Evolutionary conservation across 768 basidiomycete genomes (phyloP).

Genomic region (Rhizopogon rudus): DNA sequence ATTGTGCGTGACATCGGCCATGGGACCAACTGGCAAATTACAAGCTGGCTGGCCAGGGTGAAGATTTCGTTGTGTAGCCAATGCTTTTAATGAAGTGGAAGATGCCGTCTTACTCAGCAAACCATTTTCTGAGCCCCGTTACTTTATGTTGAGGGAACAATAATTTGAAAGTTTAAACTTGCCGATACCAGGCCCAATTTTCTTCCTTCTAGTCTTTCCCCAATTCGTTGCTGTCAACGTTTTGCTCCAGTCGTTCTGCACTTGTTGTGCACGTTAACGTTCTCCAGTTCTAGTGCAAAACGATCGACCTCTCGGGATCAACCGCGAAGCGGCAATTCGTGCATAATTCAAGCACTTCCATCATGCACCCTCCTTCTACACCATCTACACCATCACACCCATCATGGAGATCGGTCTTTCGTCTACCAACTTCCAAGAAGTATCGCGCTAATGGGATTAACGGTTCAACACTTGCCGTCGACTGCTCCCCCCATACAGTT

Average conservation of each 20-base stretch:
- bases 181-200: conserved; percentile 3
- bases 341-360: not conserved
- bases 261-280: not conserved
- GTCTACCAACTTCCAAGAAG: conserved; percentile 65
- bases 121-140: conserved; percentile 7
- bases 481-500: conserved; percentile 33
- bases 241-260: not conserved
- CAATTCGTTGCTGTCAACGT: not conserved
- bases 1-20: not conserved
- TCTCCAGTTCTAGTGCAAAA: not conserved
- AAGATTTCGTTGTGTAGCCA: not conserved
- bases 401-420: conserved; percentile 72
- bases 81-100: conserved; percentile 13
- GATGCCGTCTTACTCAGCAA: conserved; percentile 28
- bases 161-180: conserved; percentile 1
- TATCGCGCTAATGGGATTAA: conserved; percentile 25
- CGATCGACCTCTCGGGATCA: conserved; percentile 22
- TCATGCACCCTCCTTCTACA: conserved; percentile 22
- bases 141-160: conserved; percentile 11
- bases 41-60: no score
- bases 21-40: not conserved
- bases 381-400: conserved; percentile 22
- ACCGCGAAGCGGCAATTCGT: conserved; percentile 10
- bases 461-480: conserved; percentile 42
- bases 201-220: conserved; percentile 1